phyloP scores from a whole-genome alignment of 148 eudicot genomes.

The Cornus controversa region DNA sequence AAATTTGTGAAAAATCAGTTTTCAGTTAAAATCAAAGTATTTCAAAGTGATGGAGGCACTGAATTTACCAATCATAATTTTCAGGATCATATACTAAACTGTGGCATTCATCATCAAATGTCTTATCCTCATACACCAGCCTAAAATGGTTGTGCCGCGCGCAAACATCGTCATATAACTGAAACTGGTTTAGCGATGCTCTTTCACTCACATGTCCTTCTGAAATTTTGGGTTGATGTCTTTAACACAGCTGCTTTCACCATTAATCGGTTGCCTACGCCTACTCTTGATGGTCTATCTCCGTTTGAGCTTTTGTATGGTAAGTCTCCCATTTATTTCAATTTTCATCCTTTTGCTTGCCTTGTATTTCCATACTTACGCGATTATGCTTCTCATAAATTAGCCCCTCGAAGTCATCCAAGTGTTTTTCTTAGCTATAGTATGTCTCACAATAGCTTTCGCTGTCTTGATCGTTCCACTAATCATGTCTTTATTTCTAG shows the following conservation, averaged over 20 bases:
- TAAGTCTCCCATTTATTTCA: neutral
- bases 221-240: too few species aligned
- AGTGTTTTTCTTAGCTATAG: neutral
- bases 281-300: too few species aligned
- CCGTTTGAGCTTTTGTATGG: neutral
- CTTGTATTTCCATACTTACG: neutral
- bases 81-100: neutral
- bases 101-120: too few species aligned
- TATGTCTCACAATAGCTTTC: neutral
- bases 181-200: slow-evolving; percentile 2
- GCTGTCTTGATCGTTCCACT: neutral
- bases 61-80: slow-evolving; percentile 13
- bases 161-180: slow-evolving; percentile 14
- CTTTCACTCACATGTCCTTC: too few species aligned
- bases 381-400: neutral
- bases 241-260: neutral
- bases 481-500: too few species aligned
- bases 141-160: slow-evolving; percentile 16
- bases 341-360: slow-evolving; percentile 12
- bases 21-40: too few species aligned
- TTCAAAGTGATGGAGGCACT: too few species aligned
- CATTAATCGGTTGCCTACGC: neutral
- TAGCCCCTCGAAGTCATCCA: too few species aligned
- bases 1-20: too few species aligned
- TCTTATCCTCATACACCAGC: neutral